These are phyloP conservation scores for Pistacia vera DNA, from an alignment of 345 rosid species.

Conservation along the genomic window DNA sequence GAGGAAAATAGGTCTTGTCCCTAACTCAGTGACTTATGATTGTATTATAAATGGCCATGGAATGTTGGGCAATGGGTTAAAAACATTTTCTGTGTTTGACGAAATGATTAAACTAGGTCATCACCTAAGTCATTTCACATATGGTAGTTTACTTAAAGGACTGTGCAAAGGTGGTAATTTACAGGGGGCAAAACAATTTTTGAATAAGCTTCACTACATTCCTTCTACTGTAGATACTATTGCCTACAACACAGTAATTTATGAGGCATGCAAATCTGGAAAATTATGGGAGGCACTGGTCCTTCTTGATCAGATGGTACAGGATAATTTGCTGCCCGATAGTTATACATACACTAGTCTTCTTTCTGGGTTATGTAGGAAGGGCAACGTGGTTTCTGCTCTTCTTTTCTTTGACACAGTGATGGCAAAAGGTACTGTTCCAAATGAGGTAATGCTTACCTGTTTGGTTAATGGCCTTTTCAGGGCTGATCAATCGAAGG, in stretches of 20 bases:
- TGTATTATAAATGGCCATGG: conserved; percentile 68
- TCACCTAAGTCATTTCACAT: conserved; percentile 66
- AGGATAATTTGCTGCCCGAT: conserved; percentile 58
- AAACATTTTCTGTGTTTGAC: conserved; percentile 67
- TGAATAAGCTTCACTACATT: conserved; percentile 50
- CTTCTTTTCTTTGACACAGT: conserved; percentile 56
- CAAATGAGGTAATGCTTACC: conserved; percentile 51
- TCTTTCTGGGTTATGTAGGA: conserved; percentile 67
- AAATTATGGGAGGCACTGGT: conserved; percentile 58
- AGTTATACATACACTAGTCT: conserved; percentile 63
- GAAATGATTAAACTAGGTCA: conserved; percentile 74
- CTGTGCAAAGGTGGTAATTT: conserved; percentile 72
- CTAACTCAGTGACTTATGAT: conserved; percentile 64
- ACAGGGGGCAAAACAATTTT: conserved; percentile 60
- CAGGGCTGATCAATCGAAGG: conserved; percentile 67
- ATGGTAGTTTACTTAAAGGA: conserved; percentile 83
- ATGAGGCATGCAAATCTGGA: conserved; percentile 60
- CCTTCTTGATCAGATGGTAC: conserved; percentile 73
- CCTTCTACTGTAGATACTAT: conserved; percentile 66
- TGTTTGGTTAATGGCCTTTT: conserved; percentile 71
- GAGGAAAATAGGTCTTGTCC: conserved; percentile 43
- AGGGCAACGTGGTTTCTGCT: conserved; percentile 71
- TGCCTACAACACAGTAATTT: conserved; percentile 67
- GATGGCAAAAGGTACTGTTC: conserved; percentile 42
- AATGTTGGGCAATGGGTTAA: conserved; percentile 54